phyloP scores from a whole-genome alignment of 2,329 filamentous ascomycete species.

The Penicillium sp. region DNA sequence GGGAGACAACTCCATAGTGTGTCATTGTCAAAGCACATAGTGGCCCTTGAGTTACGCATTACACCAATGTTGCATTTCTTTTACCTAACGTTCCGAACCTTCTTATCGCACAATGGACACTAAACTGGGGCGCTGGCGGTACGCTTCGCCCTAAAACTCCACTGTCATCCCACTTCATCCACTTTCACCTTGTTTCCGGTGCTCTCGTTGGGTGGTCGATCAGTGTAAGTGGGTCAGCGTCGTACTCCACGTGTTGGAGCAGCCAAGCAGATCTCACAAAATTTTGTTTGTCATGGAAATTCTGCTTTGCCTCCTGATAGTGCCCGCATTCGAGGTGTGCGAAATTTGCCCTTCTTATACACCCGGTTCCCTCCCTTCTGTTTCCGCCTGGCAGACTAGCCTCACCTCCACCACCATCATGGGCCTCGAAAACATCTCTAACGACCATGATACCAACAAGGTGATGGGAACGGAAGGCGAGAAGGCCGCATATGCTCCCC shows the following conservation, averaged over 20 bases:
- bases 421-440: constrained; percentile 22
- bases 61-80: constrained; percentile 23
- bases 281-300: constrained; percentile 17
- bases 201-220: constrained; percentile 15
- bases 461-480: constrained; percentile 15
- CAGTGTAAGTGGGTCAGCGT: constrained; percentile 21
- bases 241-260: constrained; percentile 25
- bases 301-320: constrained; percentile 16
- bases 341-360: constrained; percentile 13
- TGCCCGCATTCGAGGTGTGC: constrained; percentile 16
- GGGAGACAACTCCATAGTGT: constrained; percentile 12
- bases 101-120: constrained; percentile 17
- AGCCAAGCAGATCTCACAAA: constrained; percentile 10
- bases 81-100: constrained; percentile 25
- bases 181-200: constrained; percentile 11
- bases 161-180: not conserved
- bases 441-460: constrained; percentile 17
- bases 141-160: constrained; percentile 7
- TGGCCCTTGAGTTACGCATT: not conserved
- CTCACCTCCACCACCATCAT: constrained; percentile 11
- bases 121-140: constrained; percentile 3
- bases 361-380: not conserved
- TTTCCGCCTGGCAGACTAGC: not conserved
- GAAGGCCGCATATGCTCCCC: constrained; percentile 15
- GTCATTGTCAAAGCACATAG: not conserved